phyloP scores from a whole-genome alignment of 2,329 filamentous ascomycete species.

The Scedosporium apiospermum region DNA sequence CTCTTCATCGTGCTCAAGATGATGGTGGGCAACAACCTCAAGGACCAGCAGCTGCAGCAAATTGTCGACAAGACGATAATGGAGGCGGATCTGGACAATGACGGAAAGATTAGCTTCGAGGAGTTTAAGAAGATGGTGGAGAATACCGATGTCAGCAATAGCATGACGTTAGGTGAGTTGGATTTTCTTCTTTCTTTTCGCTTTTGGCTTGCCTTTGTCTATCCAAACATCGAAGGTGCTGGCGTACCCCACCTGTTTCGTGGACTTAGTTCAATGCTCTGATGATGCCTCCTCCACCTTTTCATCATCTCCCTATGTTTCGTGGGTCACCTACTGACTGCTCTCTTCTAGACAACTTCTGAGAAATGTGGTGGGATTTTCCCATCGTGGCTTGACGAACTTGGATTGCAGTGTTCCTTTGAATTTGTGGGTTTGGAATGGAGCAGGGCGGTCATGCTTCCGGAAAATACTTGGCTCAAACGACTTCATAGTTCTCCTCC shows the following conservation, averaged over 20 bases:
- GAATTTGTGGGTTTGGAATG: background rate
- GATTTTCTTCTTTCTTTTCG: background rate
- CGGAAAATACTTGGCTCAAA: background rate
- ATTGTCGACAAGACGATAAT: slow-evolving; percentile 99
- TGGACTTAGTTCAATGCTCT: no score
- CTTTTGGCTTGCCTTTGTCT: background rate
- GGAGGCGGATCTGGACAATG: slow-evolving; percentile 92
- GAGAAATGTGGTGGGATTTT: slow-evolving; percentile 1
- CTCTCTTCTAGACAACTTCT: background rate
- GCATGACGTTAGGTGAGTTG: slow-evolving; percentile 58
- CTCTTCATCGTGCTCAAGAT: slow-evolving; percentile 99
- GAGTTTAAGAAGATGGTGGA: slow-evolving; percentile 99
- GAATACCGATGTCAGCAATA: slow-evolving; percentile 74
- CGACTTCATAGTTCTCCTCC: background rate
- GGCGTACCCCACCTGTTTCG: no score
- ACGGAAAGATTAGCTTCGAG: slow-evolving; percentile 98
- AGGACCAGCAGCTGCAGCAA: slow-evolving; percentile 97
- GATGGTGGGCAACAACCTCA: slow-evolving; percentile 99
- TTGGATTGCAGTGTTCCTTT: slow-evolving; percentile 7
- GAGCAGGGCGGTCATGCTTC: slow-evolving; percentile 3
- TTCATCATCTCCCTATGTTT: background rate
- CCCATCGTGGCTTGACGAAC: slow-evolving; percentile 8
- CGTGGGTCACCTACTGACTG: background rate
- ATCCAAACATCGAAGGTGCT: no score
- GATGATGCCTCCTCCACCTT: background rate